Base-by-base conservation (phyloP, 2,329 filamentous ascomycete species). In the Akanthomyces lecanii region DNA sequence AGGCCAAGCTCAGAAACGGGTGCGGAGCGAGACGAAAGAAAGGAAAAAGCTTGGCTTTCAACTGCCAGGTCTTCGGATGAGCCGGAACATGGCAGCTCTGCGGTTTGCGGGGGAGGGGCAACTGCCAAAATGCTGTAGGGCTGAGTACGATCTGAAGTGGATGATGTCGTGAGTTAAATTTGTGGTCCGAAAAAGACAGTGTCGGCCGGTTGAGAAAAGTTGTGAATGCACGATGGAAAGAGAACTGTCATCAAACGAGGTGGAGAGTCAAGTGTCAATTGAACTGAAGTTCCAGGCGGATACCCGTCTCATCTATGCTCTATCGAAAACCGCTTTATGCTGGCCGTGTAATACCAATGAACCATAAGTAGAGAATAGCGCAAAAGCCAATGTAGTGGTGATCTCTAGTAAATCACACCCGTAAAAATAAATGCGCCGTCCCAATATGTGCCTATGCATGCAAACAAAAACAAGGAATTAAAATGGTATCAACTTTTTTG, bases 401-500 rank as follows among this genome's bases (percentile, higher is more conserved):
- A 33, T 47, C 23, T 48, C 48, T 23, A 36, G 36, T 28, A 14
- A 61, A 48, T 21, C 50, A 54, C 25, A 30, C 21, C 45, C 59
- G 11, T 54, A 5, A 23, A 21, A n/a, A 54, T 28, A 42, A 50
- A 50, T 54, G 59, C 59, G 59, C 59, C 59, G 42, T 55, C 42
- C 59, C 30, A 48, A 11, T 28, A 40, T 36, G 21, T 38, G 18
- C n/a, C 50, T 25, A 14, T 47, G 16, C 6, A 55, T 61, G 59
- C 42, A 30, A 54, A 61, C 16, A 45, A 54, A 48, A 61, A 51
- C n/a, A 11, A 30, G 23, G 21, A 61, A 61, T 8, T 14, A 28
- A 54, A 28, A 4, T 61, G 51, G 40, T 61, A 61, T 61, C 51
- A 54, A 54, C 5, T 48, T 61, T 61, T 61, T 28, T 38, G 5